phyloP scores from a whole-genome alignment of 306 rosid genomes.

The Cucurbita ficifolia region DNA sequence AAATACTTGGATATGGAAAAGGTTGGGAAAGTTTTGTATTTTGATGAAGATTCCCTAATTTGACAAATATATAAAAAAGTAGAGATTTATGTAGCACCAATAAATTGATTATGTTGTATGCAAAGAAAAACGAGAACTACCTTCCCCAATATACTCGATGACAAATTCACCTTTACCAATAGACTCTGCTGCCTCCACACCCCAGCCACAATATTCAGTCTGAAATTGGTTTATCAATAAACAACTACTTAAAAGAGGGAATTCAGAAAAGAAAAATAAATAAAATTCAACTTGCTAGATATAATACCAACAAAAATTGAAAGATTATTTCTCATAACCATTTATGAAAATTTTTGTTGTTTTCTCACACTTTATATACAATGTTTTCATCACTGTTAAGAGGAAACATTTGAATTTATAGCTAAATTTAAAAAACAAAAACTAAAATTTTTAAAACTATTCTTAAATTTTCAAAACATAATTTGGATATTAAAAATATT shows the following conservation, averaged over 20 bases:
- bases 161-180: constrained; percentile 56
- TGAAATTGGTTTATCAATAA: constrained; percentile 17
- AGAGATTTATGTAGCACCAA: neutral
- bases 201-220: constrained; percentile 97
- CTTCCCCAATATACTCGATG: constrained; percentile 90
- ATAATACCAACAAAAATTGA: neutral
- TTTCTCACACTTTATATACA: too few relatives aligned
- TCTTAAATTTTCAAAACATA: too few relatives aligned
- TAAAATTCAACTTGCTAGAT: neutral
- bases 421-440: neutral
- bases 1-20: neutral
- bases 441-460: too few relatives aligned
- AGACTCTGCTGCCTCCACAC: constrained; percentile 73
- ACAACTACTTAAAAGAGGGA: neutral
- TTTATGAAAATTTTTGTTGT: too few relatives aligned
- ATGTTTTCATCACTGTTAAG: too few relatives aligned
- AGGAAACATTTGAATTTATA: neutral
- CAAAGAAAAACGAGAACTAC: constrained; percentile 24
- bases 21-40: neutral
- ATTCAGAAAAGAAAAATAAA: neutral
- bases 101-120: neutral
- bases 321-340: too few relatives aligned
- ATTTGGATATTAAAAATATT: too few relatives aligned
- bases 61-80: neutral
- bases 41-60: neutral